phyloP scores from a whole-genome alignment of 2,329 filamentous ascomycete genomes.

The Geosmithia morbida region DNA sequence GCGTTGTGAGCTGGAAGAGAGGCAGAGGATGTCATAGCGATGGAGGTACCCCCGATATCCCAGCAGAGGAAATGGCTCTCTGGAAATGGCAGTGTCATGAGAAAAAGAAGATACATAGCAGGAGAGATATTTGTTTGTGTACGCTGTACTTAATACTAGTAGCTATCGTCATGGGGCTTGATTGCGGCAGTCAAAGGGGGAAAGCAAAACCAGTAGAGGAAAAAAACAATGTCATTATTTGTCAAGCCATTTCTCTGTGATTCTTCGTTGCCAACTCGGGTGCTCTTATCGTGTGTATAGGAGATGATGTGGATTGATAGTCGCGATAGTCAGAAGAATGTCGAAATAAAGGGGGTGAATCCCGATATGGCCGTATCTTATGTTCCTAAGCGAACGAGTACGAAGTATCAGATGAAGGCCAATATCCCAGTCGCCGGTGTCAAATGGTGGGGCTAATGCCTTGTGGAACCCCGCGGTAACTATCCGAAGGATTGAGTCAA shows the following conservation, averaged over 20 bases:
- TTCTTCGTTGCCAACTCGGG: too few relatives aligned
- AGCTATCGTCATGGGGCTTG: neutral
- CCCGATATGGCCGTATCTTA: neutral
- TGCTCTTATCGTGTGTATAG: too few relatives aligned
- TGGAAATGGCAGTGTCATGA: neutral
- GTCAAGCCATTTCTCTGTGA: too few relatives aligned
- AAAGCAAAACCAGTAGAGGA: neutral
- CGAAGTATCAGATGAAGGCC: neutral
- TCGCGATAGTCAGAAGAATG: too few relatives aligned
- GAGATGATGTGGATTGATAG: too few relatives aligned
- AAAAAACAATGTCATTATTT: neutral
- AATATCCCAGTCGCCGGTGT: neutral
- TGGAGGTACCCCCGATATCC: neutral
- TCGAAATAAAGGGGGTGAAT: too few relatives aligned
- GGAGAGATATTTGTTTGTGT: conserved; percentile 6
- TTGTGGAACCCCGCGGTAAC: neutral
- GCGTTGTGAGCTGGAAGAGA: conserved; percentile 1
- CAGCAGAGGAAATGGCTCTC: neutral
- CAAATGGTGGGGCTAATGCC: neutral
- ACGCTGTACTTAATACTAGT: neutral
- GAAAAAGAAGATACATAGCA: conserved; percentile 7
- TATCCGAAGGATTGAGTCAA: neutral
- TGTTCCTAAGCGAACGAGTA: neutral
- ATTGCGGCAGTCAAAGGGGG: neutral
- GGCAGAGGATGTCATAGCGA: neutral